These are phyloP conservation scores for Kondoa malvinella DNA, from an alignment of 768 basidiomycete genomes.

Conservation along the genomic window DNA sequence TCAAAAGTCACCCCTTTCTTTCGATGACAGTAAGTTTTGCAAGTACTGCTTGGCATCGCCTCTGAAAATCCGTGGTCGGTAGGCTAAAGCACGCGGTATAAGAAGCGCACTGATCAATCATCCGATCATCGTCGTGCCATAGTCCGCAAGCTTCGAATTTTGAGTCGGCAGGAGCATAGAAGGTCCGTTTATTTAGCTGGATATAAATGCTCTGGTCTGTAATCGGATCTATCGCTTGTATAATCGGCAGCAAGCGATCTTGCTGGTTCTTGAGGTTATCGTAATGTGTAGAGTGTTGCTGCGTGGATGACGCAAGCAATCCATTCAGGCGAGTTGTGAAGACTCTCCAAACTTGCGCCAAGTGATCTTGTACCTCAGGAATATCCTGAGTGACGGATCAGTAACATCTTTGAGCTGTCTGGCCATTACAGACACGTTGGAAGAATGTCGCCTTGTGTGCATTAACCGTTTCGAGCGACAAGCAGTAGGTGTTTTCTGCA, in stretches of 20 bases:
- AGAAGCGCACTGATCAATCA: not conserved
- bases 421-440: not conserved
- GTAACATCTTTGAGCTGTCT: not conserved
- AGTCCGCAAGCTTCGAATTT: slow-evolving; percentile 5
- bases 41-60: not conserved
- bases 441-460: not conserved
- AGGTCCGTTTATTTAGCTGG: not conserved
- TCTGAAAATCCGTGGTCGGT: not conserved
- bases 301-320: not conserved
- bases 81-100: not conserved
- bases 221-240: not conserved
- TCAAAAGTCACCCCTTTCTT: slow-evolving; percentile 1
- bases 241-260: not conserved
- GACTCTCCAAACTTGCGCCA: not conserved
- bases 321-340: not conserved
- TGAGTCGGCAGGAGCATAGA: not conserved
- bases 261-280: not conserved
- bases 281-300: too few species aligned
- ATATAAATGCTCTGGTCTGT: not conserved
- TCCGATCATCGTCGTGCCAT: not conserved
- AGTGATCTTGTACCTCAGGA: slow-evolving; percentile 2
- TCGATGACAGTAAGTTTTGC: slow-evolving; percentile 1
- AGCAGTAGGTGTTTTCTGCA: not conserved
- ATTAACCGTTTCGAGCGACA: not conserved
- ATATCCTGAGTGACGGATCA: not conserved